Evolutionary conservation across 768 basidiomycete species (phyloP).

Genomic region (Coprinellus micaceus): DNA sequence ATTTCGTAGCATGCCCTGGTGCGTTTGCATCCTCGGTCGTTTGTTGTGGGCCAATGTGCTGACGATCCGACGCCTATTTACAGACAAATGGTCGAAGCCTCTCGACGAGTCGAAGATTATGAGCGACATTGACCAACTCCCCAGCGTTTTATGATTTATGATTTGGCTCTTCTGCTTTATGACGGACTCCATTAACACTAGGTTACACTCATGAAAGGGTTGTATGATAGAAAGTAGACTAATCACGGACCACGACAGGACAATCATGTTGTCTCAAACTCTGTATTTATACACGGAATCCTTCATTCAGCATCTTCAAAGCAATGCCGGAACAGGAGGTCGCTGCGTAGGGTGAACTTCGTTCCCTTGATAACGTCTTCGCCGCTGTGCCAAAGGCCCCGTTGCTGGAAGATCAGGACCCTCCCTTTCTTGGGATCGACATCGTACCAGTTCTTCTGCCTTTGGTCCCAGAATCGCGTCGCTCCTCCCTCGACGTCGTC

Average conservation of each 20-base stretch:
- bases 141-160: constrained; percentile 37
- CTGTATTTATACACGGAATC: not conserved
- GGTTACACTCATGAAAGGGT: too few relatives aligned
- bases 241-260: too few relatives aligned
- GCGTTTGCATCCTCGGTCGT: constrained; percentile 6
- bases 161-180: not conserved
- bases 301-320: not conserved
- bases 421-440: constrained; percentile 41
- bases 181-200: not conserved
- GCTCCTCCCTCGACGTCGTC: constrained; percentile 36
- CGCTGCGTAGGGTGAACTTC: constrained; percentile 40
- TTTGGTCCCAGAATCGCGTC: constrained; percentile 34
- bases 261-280: too few relatives aligned
- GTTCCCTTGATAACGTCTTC: constrained; percentile 36
- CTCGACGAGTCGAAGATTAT: constrained; percentile 35
- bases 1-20: constrained; percentile 79
- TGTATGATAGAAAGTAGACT: too few relatives aligned
- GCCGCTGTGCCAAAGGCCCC: constrained; percentile 37
- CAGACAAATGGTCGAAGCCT: constrained; percentile 51
- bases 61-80: not conserved
- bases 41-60: not conserved
- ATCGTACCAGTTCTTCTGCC: constrained; percentile 29
- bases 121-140: constrained; percentile 36
- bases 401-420: constrained; percentile 44
- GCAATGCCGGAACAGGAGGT: constrained; percentile 33